Base-by-base conservation (phyloP, 352 stramenopile species). In the Phytophthora lateralis region DNA sequence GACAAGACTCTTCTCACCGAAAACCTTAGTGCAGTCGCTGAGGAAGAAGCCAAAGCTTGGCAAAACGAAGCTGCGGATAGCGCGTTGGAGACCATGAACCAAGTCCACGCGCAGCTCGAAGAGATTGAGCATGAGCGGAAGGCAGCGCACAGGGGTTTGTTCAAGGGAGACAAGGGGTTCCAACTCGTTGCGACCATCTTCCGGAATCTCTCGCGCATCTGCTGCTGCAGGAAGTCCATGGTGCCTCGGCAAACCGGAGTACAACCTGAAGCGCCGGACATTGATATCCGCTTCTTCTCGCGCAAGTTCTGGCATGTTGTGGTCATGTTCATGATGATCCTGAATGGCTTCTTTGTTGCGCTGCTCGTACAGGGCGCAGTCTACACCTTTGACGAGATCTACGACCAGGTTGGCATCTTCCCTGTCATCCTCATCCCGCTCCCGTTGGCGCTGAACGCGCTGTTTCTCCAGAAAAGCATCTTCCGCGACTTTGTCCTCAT, bases 261-360 rank as follows among this genome's bases (percentile, higher is more conserved):
- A 1, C 17, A 51, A 32, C 24, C 56, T 38, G 57, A 24, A 26
- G 53, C 52, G 3, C 55, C 60, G 12, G 35, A 58, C 14, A 55
- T 69, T 21, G 35, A 50, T 0, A 42, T 80, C 10, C 73, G 54
- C 14, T 78, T 65, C 49, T 90, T 87, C 50, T 90, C 78, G 6
- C 69, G 75, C 12, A 90, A 88, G 49, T 63, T 66, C n/a, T 87
- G 79, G 75, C 76, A 89, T 37, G 85, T 89, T 52, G 12, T 74
- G 2, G 65, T 91, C 55, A 75, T 85, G 60, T 60, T 75, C 17
- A 48, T 88, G 26, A 61, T 83, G 17, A 85, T 91, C 60, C 43
- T 91, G 20, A 91, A 91, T 44, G 82, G 61, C 0, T 77, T 91
- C 53, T 88, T 83, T 58, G 17, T 73, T n/a, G 77, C 76, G 15